Conservation (phyloP, 164 flowering plant genomes). For the Houttuynia cordata region DNA sequence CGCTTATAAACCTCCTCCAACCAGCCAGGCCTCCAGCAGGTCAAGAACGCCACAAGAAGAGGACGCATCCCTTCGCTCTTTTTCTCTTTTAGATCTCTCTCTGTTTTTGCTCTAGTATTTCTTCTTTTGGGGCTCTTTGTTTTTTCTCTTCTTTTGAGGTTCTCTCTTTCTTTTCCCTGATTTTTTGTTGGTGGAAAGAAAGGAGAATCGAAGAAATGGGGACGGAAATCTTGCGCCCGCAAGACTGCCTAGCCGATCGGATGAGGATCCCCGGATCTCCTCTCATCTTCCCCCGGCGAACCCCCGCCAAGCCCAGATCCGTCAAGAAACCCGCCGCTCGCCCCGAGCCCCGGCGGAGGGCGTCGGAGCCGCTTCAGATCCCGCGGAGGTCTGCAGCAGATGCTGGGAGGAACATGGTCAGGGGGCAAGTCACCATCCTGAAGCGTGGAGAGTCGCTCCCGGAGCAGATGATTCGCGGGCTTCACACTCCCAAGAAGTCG, state of each 20-base stretch:
- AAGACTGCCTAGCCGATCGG: constrained; percentile 4
- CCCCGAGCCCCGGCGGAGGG: neutral
- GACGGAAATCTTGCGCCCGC: constrained; percentile 4
- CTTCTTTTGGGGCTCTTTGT: too few species aligned
- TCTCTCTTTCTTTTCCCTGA: too few species aligned
- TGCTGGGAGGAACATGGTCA: constrained; percentile 10
- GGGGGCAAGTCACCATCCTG: constrained; percentile 34
- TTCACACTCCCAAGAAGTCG: neutral
- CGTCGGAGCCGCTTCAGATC: neutral
- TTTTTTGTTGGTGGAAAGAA: too few species aligned
- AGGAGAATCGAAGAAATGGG: constrained; percentile 1
- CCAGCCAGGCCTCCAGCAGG: too few species aligned
- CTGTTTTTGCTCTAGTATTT: too few species aligned
- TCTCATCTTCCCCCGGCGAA: constrained; percentile 1
- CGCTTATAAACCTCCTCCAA: too few species aligned
- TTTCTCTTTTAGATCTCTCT: too few species aligned
- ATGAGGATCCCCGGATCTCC: neutral
- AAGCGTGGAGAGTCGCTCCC: constrained; percentile 26
- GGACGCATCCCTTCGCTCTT: too few species aligned
- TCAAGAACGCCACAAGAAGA: too few species aligned
- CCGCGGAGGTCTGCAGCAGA: neutral
- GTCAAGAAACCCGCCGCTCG: neutral
- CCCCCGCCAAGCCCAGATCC: neutral
- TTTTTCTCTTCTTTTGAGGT: too few species aligned
- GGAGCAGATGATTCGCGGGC: neutral